Evolutionary conservation across 2,329 filamentous ascomycete species (phyloP).

Genomic region (Ceratocystis cubensis): DNA sequence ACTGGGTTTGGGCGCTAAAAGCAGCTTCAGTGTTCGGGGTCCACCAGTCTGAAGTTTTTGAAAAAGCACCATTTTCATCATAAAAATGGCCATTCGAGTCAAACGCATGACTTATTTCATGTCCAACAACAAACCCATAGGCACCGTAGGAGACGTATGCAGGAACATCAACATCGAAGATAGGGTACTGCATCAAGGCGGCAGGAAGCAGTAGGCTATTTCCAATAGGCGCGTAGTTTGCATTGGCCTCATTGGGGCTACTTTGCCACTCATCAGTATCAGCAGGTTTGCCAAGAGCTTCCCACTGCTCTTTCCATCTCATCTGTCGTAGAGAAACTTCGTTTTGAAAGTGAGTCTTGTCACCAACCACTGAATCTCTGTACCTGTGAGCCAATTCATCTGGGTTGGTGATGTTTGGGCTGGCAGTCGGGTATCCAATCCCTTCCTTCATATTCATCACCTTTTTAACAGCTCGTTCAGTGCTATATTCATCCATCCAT

Average conservation of each 20-base stretch:
- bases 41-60: constrained; percentile 54
- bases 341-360: constrained; percentile 46
- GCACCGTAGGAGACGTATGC: constrained; percentile 56
- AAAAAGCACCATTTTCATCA: constrained; percentile 41
- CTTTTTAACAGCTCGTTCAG: constrained; percentile 48
- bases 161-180: constrained; percentile 51
- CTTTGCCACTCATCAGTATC: constrained; percentile 49
- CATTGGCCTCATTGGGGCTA: constrained; percentile 50
- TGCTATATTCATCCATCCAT: constrained; percentile 54
- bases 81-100: constrained; percentile 54
- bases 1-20: constrained; percentile 48
- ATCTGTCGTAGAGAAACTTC: constrained; percentile 40
- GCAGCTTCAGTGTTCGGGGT: constrained; percentile 43
- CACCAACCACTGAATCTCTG: constrained; percentile 36
- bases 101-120: constrained; percentile 59
- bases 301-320: constrained; percentile 40
- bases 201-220: constrained; percentile 59
- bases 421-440: constrained; percentile 53
- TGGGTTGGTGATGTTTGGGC: constrained; percentile 49
- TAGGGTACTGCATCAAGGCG: constrained; percentile 56
- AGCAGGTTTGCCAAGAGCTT: constrained; percentile 45
- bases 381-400: constrained; percentile 47
- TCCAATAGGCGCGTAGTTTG: constrained; percentile 50
- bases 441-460: constrained; percentile 55
- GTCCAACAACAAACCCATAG: constrained; percentile 54